These are phyloP conservation scores for Fusarium goolgardi DNA, from an alignment of 2,329 filamentous ascomycete genomes.

Conservation along the genomic window DNA sequence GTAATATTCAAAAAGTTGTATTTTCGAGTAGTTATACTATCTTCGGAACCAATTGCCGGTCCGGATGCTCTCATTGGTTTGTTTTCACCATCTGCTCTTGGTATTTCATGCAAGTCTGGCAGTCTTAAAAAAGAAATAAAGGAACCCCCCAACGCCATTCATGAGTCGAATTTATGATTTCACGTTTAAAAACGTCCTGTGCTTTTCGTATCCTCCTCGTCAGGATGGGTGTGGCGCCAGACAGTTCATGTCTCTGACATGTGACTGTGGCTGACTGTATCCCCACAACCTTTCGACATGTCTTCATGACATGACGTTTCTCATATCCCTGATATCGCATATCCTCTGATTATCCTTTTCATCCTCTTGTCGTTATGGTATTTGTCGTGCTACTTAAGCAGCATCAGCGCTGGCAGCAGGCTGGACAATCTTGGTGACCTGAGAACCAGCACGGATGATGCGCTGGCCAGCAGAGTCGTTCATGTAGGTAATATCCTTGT, in stretches of 20 bases:
- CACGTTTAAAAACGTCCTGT: slow-evolving; percentile 33
- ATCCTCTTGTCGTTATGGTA: slow-evolving; percentile 32
- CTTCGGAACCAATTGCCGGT: not conserved
- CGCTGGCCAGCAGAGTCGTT: slow-evolving; percentile 84
- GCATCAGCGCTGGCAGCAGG: slow-evolving; percentile 87
- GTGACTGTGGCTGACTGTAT: slow-evolving; percentile 35
- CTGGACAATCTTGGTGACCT: slow-evolving; percentile 84
- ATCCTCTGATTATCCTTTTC: slow-evolving; percentile 37
- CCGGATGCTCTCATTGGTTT: slow-evolving; percentile 11
- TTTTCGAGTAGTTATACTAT: slow-evolving; percentile 26
- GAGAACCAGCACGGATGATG: slow-evolving; percentile 85
- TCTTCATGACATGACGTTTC: slow-evolving; percentile 20
- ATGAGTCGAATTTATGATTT: slow-evolving; percentile 44
- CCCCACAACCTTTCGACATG: slow-evolving; percentile 33
- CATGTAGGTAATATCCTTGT: slow-evolving; percentile 82
- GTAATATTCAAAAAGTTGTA: slow-evolving; percentile 31
- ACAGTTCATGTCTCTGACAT: slow-evolving; percentile 30
- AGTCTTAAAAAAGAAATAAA: slow-evolving; percentile 37
- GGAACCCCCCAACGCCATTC: slow-evolving; percentile 45
- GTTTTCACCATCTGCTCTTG: slow-evolving; percentile 32
- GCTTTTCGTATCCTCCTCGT: slow-evolving; percentile 16
- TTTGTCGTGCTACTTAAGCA: slow-evolving; percentile 62
- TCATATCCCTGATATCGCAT: slow-evolving; percentile 25
- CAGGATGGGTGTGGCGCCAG: slow-evolving; percentile 18
- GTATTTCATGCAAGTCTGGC: slow-evolving; percentile 34